These are phyloP conservation scores for Posidonia oceanica DNA, from an alignment of 116 monocot species.

Conservation along the genomic window DNA sequence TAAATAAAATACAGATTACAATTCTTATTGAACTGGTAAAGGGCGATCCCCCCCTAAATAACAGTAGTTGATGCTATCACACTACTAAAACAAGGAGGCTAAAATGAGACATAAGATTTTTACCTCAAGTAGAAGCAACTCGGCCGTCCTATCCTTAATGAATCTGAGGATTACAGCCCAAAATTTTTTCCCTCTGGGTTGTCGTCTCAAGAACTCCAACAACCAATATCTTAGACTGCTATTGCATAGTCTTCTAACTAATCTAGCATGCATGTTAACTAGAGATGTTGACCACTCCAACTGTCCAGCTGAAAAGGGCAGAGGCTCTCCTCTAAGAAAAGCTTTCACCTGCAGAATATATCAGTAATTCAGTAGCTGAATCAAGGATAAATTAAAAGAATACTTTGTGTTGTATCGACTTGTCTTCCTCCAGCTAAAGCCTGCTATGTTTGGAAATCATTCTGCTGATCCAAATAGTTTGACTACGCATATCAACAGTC, in stretches of 20 bases:
- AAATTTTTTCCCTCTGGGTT: slow-evolving; percentile 57
- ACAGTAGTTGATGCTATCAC: too few relatives aligned
- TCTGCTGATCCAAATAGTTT: too few relatives aligned
- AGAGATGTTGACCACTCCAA: slow-evolving; percentile 61
- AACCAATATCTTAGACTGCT: slow-evolving; percentile 84
- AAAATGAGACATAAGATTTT: neutral
- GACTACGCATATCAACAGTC: too few relatives aligned
- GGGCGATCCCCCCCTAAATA: too few relatives aligned
- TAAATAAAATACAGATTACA: too few relatives aligned
- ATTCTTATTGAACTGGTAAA: too few relatives aligned
- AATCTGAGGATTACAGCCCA: slow-evolving; percentile 74
- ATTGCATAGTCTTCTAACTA: slow-evolving; percentile 56
- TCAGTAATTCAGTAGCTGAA: too few relatives aligned
- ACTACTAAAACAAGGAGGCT: neutral
- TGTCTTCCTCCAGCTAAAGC: too few relatives aligned
- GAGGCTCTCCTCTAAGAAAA: slow-evolving; percentile 70
- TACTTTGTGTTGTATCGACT: too few relatives aligned
- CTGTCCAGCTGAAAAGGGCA: slow-evolving; percentile 73
- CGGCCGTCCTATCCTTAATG: slow-evolving; percentile 66
- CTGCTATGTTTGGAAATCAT: too few relatives aligned
- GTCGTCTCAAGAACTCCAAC: slow-evolving; percentile 85
- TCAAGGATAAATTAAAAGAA: too few relatives aligned
- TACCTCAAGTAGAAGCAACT: slow-evolving; percentile 84
- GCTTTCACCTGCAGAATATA: slow-evolving; percentile 59
- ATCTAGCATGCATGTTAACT: slow-evolving; percentile 61